A percentile compares a stretch with the other conserved stretches of the same genome.
Evolutionary conservation across 2,329 filamentous ascomycete genomes (phyloP).

Genomic region (Neofusicoccum ribis): DNA sequence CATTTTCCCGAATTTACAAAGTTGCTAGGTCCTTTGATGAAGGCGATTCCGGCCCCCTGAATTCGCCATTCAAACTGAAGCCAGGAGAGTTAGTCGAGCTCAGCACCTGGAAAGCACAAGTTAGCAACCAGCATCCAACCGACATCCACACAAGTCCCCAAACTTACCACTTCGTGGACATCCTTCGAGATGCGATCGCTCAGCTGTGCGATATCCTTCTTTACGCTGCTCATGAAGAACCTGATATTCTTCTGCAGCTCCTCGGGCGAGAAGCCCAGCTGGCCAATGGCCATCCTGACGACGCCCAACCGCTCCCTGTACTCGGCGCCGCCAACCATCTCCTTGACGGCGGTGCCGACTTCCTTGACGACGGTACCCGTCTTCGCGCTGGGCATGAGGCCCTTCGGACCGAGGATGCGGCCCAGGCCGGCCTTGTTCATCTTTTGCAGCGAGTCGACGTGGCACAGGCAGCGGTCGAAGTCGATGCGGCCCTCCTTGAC

Average conservation of each 20-base stretch:
- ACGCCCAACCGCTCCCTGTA: constrained; percentile 86
- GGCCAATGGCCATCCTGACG: constrained; percentile 85
- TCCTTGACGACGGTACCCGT: constrained; percentile 85
- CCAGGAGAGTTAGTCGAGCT: constrained; percentile 86
- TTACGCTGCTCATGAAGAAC: constrained; percentile 72
- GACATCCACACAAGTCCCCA: constrained; percentile 42
- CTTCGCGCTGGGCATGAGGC: constrained; percentile 89
- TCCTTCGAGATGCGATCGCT: constrained; percentile 69
- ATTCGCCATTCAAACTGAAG: constrained; percentile 80
- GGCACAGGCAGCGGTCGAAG: constrained; percentile 88
- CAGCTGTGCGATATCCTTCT: constrained; percentile 70
- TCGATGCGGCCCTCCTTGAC: constrained; percentile 75
- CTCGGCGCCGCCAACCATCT: constrained; percentile 79
- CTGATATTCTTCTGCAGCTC: constrained; percentile 84
- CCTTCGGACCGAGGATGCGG: constrained; percentile 80
- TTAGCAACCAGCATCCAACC: neutral
- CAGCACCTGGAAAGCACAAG: constrained; percentile 57
- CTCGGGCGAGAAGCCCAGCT: constrained; percentile 84
- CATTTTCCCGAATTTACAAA: neutral
- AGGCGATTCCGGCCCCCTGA: constrained; percentile 52
- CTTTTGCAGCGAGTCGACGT: constrained; percentile 72
- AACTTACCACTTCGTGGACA: constrained; percentile 66
- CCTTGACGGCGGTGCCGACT: constrained; percentile 70
- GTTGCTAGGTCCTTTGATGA: constrained; percentile 38
- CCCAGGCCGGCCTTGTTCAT: constrained; percentile 81